Evolutionary conservation across 768 basidiomycete species (phyloP).

Genomic region (Lentinula guzmanii): DNA sequence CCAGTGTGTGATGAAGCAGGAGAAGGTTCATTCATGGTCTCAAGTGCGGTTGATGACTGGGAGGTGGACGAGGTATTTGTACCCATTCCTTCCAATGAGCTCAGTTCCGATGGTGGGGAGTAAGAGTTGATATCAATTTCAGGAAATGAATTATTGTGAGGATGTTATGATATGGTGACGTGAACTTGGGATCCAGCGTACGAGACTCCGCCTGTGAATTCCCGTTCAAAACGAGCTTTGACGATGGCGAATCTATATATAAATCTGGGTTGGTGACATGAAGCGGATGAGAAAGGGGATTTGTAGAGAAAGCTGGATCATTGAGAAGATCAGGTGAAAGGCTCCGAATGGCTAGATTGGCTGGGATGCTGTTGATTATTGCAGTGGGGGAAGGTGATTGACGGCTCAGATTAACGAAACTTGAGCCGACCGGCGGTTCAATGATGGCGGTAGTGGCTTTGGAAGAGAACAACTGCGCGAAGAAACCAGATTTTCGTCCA

Average conservation of each 20-base stretch:
- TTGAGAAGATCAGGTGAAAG: slow-evolving; percentile 26
- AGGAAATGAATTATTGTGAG: background rate
- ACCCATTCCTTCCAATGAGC: background rate
- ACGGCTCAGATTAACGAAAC: background rate
- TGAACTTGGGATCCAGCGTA: background rate
- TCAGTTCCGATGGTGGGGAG: background rate
- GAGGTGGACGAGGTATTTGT: background rate
- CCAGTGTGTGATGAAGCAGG: background rate
- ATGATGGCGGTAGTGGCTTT: background rate
- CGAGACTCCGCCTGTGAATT: background rate
- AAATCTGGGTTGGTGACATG: slow-evolving; percentile 3
- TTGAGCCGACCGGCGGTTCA: background rate
- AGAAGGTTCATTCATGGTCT: background rate
- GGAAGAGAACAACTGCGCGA: slow-evolving; percentile 1
- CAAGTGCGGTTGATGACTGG: background rate
- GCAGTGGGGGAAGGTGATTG: background rate
- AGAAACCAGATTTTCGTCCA: slow-evolving; percentile 1
- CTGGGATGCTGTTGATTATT: background rate
- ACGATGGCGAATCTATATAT: background rate
- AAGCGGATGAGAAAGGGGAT: slow-evolving; percentile 44
- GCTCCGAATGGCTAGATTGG: slow-evolving; percentile 5
- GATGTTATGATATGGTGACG: background rate
- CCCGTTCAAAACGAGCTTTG: background rate
- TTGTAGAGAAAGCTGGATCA: slow-evolving; percentile 56
- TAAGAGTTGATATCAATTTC: background rate